These are phyloP conservation scores for Nigrograna mackinnonii DNA, from an alignment of 2,329 filamentous ascomycete species.

Conservation along the genomic window DNA sequence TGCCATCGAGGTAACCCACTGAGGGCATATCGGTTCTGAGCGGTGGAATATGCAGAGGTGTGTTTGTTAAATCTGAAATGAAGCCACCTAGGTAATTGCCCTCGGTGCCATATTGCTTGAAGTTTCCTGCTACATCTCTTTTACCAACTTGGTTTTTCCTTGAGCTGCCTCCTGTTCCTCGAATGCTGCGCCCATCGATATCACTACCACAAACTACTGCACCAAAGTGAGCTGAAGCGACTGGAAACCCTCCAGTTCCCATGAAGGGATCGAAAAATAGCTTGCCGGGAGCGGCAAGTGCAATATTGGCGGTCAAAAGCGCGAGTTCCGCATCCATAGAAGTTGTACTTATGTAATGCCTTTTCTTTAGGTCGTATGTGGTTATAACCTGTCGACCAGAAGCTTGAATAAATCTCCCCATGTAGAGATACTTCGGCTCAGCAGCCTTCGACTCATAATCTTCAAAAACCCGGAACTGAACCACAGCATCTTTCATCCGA, in stretches of 20 bases:
- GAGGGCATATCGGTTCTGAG: too few relatives aligned
- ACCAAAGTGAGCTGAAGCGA: conserved; percentile 90
- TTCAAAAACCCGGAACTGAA: conserved; percentile 81
- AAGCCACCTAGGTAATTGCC: conserved; percentile 75
- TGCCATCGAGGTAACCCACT: conserved; percentile 81
- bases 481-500: conserved; percentile 67
- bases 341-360: conserved; percentile 91
- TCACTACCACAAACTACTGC: conserved; percentile 84
- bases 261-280: conserved; percentile 95
- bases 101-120: conserved; percentile 77
- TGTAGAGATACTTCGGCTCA: conserved; percentile 62
- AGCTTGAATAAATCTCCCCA: conserved; percentile 72
- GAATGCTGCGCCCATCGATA: conserved; percentile 87
- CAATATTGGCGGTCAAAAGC: conserved; percentile 89
- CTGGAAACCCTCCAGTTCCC: conserved; percentile 88
- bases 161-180: conserved; percentile 62
- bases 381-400: conserved; percentile 70
- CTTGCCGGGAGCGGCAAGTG: conserved; percentile 78
- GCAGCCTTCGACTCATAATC: conserved; percentile 67
- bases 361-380: conserved; percentile 88
- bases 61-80: conserved; percentile 85
- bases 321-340: conserved; percentile 97
- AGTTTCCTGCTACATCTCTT: conserved; percentile 70
- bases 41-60: conserved; percentile 60
- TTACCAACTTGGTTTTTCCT: conserved; percentile 43